phyloP scores from a whole-genome alignment of 306 rosid genomes.

The Trifolium fragiferum region DNA sequence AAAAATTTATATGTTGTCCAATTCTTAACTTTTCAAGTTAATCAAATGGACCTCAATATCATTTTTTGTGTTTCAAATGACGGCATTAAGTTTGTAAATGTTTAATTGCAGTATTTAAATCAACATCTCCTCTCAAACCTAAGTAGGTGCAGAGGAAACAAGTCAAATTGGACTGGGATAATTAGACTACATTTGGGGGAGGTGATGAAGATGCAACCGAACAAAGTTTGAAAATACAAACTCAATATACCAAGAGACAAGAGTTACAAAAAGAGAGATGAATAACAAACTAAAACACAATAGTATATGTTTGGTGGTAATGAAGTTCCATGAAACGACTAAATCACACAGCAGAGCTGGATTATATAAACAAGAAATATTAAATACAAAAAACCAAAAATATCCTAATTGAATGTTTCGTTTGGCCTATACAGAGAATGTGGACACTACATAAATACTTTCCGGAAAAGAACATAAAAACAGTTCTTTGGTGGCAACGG shows the following conservation, averaged over 20 bases:
- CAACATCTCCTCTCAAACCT: too few species aligned
- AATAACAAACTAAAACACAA: not conserved
- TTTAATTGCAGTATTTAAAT: too few species aligned
- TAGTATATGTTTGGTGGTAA: not conserved
- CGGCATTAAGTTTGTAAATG: not conserved
- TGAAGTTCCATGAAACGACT: not conserved
- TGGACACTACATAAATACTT: not conserved
- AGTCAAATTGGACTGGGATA: constrained; percentile 12
- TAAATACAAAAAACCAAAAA: not conserved
- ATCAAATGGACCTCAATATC: too few species aligned
- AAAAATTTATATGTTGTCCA: too few species aligned
- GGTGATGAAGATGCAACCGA: not conserved
- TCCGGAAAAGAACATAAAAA: not conserved
- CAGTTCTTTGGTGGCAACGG: not conserved
- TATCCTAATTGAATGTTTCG: not conserved
- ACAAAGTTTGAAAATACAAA: not conserved
- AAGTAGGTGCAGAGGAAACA: not conserved
- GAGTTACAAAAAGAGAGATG: not conserved
- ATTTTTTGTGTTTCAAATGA: too few species aligned
- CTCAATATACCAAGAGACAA: not conserved
- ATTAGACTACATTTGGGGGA: not conserved
- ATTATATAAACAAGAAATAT: not conserved
- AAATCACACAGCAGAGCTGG: not conserved
- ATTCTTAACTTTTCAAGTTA: too few species aligned
- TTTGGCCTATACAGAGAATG: not conserved